Percentiles rank a stretch among this genome's conserved stretches.
Conservation (phyloP, 2,329 filamentous ascomycete genomes). For the Nothopassalora personata region DNA sequence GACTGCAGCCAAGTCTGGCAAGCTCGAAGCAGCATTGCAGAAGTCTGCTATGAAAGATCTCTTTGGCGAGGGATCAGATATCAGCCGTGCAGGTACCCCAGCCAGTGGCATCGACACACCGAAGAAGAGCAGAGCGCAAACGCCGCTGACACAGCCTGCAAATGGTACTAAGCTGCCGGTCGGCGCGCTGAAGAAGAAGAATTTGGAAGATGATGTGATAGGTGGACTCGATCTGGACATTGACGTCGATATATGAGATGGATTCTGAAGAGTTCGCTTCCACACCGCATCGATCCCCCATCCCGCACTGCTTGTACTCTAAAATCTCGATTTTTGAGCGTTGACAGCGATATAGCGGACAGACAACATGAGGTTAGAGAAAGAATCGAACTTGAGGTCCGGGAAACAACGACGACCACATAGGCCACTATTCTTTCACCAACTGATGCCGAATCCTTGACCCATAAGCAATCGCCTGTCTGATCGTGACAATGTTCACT, state of each 20-base stretch:
- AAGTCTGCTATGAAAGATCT: slow-evolving; percentile 44
- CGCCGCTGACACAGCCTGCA: slow-evolving; percentile 27
- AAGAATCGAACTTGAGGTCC: no score
- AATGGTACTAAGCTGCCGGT: slow-evolving; percentile 50
- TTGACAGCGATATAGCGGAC: not conserved
- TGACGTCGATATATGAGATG: slow-evolving; percentile 71
- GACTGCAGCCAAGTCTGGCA: slow-evolving; percentile 22
- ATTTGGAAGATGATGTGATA: slow-evolving; percentile 90
- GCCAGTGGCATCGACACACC: slow-evolving; percentile 38
- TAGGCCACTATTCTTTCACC: no score
- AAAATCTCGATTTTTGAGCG: not conserved
- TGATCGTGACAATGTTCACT: no score
- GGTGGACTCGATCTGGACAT: slow-evolving; percentile 83
- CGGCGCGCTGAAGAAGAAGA: slow-evolving; percentile 50
- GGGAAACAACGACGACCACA: no score
- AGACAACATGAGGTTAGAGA: not conserved
- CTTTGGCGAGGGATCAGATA: slow-evolving; percentile 42
- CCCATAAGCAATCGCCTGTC: no score
- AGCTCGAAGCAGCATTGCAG: slow-evolving; percentile 3
- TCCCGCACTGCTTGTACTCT: not conserved
- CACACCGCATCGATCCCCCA: no score
- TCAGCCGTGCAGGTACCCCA: slow-evolving; percentile 46
- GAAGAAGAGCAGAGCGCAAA: slow-evolving; percentile 33
- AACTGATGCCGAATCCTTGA: no score
- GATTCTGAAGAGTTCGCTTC: not conserved